Conservation (phyloP, 441 rosid genomes). For the Gossypium trilobum region DNA sequence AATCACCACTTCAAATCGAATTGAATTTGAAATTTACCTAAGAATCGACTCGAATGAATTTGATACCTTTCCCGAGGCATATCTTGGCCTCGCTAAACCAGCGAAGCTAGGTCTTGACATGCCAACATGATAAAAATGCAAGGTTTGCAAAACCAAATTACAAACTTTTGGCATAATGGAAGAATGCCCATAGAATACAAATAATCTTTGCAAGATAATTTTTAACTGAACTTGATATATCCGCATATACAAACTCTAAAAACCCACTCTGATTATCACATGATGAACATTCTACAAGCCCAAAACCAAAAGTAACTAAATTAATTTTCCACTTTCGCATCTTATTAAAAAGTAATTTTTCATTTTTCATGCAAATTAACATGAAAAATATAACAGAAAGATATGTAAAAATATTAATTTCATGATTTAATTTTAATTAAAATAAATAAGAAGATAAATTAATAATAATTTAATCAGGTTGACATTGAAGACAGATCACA, state of each 20-base stretch:
- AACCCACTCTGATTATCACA: not conserved
- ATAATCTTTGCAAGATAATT: not conserved
- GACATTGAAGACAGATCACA: not conserved
- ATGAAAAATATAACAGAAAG: not conserved
- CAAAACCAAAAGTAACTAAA: not conserved
- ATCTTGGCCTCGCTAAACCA: too few species aligned
- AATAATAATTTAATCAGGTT: not conserved
- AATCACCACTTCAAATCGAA: too few species aligned
- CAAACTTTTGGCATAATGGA: not conserved
- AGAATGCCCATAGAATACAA: not conserved
- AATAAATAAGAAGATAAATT: not conserved
- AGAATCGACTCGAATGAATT: too few species aligned
- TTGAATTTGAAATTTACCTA: too few species aligned
- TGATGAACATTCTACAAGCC: not conserved
- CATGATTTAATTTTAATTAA: not conserved
- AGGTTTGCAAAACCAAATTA: not conserved
- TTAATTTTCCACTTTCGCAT: not conserved
- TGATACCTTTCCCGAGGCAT: too few species aligned
- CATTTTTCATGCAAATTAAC: not conserved
- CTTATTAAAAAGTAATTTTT: not conserved
- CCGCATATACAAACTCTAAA: not conserved
- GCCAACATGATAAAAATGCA: too few species aligned
- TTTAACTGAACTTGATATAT: not conserved
- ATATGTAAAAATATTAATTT: not conserved
- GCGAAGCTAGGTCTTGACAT: too few species aligned